phyloP scores from a whole-genome alignment of 164 flowering plant species.

The Vitis cinerea region DNA sequence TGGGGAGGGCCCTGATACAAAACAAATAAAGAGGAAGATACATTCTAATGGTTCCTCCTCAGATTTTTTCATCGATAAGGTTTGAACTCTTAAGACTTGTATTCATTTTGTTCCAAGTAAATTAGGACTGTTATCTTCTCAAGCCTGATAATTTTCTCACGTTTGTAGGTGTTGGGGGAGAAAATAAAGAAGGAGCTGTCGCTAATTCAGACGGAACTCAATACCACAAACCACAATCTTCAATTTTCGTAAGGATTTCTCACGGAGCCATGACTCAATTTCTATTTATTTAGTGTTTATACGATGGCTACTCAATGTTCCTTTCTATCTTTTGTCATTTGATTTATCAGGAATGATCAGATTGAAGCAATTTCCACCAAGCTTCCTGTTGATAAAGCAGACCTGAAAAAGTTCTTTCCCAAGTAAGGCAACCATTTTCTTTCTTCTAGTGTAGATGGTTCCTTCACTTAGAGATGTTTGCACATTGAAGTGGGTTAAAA shows the following conservation, averaged over 20 bases:
- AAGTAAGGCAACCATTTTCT: conserved; percentile 41
- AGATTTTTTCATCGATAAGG: conserved; percentile 89
- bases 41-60: conserved; percentile 69
- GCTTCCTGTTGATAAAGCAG: conserved; percentile 82
- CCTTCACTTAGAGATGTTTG: background rate
- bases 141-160: conserved; percentile 1
- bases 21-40: conserved; percentile 62
- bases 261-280: background rate
- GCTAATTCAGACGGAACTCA: conserved; percentile 60
- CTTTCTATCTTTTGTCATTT: background rate
- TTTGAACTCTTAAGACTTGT: conserved; percentile 5
- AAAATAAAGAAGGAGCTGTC: conserved; percentile 80
- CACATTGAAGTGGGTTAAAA: too few species aligned
- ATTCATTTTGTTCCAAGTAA: background rate
- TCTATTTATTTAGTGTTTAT: background rate
- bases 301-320: background rate
- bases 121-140: background rate
- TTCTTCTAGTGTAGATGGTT: background rate
- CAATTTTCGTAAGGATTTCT: conserved; percentile 55
- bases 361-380: conserved; percentile 76
- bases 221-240: conserved; percentile 46
- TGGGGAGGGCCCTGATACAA: conserved; percentile 68
- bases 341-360: conserved; percentile 57
- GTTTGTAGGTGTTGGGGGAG: conserved; percentile 64
- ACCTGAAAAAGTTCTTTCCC: conserved; percentile 75